phyloP scores from a whole-genome alignment of 371 early-diverging fungal genomes.

The Rhizopus stolonifer region DNA sequence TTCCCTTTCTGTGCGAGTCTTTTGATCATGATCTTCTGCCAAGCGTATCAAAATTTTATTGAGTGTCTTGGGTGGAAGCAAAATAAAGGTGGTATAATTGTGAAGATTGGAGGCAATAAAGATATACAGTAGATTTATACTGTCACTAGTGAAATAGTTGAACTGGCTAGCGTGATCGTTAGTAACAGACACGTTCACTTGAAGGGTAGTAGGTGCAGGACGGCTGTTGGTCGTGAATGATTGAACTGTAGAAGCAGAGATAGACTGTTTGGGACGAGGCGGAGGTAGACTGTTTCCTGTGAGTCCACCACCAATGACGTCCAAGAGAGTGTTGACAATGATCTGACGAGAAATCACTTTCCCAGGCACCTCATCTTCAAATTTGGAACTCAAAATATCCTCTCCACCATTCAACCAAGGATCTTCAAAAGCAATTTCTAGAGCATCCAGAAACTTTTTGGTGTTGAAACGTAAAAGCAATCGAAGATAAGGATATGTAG shows the following conservation, averaged over 20 bases:
- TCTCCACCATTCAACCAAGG: slow-evolving; percentile 69
- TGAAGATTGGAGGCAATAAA: slow-evolving; percentile 70
- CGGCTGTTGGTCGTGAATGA: slow-evolving; percentile 27
- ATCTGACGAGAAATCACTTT: slow-evolving; percentile 72
- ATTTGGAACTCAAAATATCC: slow-evolving; percentile 47
- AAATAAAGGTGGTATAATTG: slow-evolving; percentile 63
- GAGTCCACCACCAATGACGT: slow-evolving; percentile 52
- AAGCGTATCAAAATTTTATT: slow-evolving; percentile 60
- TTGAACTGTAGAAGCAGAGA: slow-evolving; percentile 44
- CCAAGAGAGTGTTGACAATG: slow-evolving; percentile 71
- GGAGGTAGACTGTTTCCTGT: slow-evolving; percentile 37
- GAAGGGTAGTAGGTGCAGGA: slow-evolving; percentile 6
- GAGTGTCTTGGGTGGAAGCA: slow-evolving; percentile 59
- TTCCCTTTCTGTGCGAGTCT: slow-evolving; percentile 65
- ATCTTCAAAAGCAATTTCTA: slow-evolving; percentile 72
- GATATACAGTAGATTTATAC: slow-evolving; percentile 59
- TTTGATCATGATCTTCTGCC: slow-evolving; percentile 49
- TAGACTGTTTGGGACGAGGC: slow-evolving; percentile 43
- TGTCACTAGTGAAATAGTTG: slow-evolving; percentile 24
- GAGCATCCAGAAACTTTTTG: slow-evolving; percentile 64
- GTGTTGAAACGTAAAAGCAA: slow-evolving; percentile 67
- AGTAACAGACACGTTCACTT: slow-evolving; percentile 11
- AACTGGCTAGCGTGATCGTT: slow-evolving; percentile 14
- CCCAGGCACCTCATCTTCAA: slow-evolving; percentile 59
- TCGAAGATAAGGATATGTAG: slow-evolving; percentile 76